Evolutionary conservation across 768 basidiomycete species (phyloP), one percentile per base, ranked within the genome.

Genomic region (Lactifluus volemus): DNA sequence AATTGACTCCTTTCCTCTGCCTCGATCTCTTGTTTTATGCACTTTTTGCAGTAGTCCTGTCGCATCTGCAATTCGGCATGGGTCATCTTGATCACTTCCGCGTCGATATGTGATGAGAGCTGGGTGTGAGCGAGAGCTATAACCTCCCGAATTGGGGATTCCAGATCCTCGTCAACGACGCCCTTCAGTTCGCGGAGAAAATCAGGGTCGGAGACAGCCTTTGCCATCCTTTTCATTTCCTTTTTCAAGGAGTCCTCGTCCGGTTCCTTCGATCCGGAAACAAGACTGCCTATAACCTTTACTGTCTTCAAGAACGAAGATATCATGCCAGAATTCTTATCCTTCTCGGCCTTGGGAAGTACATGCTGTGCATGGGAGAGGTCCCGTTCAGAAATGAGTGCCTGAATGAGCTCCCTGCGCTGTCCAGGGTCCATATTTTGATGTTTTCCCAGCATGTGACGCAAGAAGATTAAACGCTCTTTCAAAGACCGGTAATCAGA

Each of bases 101-200:
- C 4, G 11, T 56, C 49, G 15, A 69, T 41, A 1, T 10, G 42
- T 0, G 49, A 41, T 1, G 36, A n/a, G 0, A 69, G 54, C 10
- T 62, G 47, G 3, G 39, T n/a, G 10, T 30, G 36, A 1, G 66
- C 66, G 12, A 51, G 17, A 17, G 3, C 19, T 1, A 29, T 15
- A 0, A 42, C 59, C 2, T 25, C 15, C 14, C 30, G 36, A 1
- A 59, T 59, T 0, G 55, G 7, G 1, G 39, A 19, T 4, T 45
- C 4, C 17, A 53, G 12, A 11, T 63, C 60, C 6, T 52, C 32
- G n/a, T 58, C 50, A 2, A 29, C 34, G 8, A 66, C 48, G 3
- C 25, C 17, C 3, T 45, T 48, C 8, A 66, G 17, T 29, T 25
- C 7, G 6, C 39, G 29, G 1, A 68, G 58, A 47, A 68, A 68